Percentiles rank a stretch among this genome's conserved stretches.
Conservation (phyloP, 2,329 filamentous ascomycete species). For the Neopestalotiopsis sp. region DNA sequence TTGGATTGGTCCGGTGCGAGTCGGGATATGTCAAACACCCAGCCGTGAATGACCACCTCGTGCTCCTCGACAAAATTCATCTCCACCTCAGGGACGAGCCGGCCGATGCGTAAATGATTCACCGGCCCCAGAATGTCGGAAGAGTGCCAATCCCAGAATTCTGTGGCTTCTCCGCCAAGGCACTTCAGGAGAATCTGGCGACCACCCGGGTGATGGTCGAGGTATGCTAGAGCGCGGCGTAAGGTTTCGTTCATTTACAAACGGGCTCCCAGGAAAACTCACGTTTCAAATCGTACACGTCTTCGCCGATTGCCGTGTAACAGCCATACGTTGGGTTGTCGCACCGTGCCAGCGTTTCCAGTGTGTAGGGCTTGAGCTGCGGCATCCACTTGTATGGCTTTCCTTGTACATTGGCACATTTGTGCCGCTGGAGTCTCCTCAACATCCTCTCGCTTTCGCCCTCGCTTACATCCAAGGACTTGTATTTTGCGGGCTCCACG, state of each 20-base stretch:
- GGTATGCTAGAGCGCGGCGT: conserved; percentile 19
- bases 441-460: neutral
- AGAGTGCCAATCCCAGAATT: conserved; percentile 20
- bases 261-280: neutral
- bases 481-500: neutral
- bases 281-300: conserved; percentile 25
- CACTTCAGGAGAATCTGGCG: conserved; percentile 15
- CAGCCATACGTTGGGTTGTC: conserved; percentile 24
- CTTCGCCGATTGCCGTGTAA: conserved; percentile 21
- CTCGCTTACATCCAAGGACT: too few species aligned
- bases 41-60: conserved; percentile 25
- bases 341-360: conserved; percentile 21
- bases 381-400: neutral
- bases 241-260: neutral
- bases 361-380: conserved; percentile 17
- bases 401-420: conserved; percentile 20
- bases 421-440: conserved; percentile 16
- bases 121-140: conserved; percentile 20
- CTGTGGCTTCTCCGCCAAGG: conserved; percentile 21
- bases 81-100: conserved; percentile 22
- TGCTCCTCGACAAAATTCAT: conserved; percentile 12
- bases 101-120: conserved; percentile 20
- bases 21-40: conserved; percentile 25
- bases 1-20: conserved; percentile 15
- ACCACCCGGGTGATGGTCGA: conserved; percentile 25